These are phyloP conservation scores for Aureobasidium uvarum DNA, from an alignment of 2,329 filamentous ascomycete genomes.

Conservation along the genomic window DNA sequence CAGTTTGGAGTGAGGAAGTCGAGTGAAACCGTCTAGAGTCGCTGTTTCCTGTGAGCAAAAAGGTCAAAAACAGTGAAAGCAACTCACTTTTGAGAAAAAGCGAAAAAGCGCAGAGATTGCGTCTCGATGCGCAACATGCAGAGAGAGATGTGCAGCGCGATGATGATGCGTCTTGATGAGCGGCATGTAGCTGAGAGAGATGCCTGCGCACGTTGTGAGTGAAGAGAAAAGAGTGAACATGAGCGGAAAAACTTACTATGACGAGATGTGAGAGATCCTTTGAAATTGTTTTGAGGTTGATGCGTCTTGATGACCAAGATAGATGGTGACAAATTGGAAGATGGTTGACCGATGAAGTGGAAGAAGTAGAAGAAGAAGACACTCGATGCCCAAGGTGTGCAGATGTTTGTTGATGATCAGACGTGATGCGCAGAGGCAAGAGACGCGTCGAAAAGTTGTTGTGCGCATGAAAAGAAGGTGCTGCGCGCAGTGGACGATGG, in stretches of 20 bases:
- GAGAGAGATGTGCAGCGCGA: neutral
- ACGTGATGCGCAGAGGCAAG: neutral
- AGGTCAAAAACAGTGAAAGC: neutral
- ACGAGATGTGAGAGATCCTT: neutral
- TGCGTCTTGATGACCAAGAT: neutral
- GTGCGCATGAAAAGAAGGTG: neutral
- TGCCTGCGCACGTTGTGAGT: neutral
- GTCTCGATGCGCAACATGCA: neutral
- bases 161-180: too few relatives aligned
- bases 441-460: conserved; percentile 3
- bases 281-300: neutral
- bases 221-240: neutral
- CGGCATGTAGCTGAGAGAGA: neutral
- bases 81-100: neutral
- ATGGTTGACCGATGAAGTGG: conserved; percentile 18
- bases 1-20: neutral
- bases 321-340: neutral
- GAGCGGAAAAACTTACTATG: neutral
- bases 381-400: conserved; percentile 20
- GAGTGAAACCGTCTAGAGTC: neutral
- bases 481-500: neutral
- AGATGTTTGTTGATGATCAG: neutral
- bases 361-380: conserved; percentile 7
- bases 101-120: neutral
- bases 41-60: neutral